Evolutionary conservation across 805 yeast species (phyloP).

Genomic region (Hanseniaspora lindneri): DNA sequence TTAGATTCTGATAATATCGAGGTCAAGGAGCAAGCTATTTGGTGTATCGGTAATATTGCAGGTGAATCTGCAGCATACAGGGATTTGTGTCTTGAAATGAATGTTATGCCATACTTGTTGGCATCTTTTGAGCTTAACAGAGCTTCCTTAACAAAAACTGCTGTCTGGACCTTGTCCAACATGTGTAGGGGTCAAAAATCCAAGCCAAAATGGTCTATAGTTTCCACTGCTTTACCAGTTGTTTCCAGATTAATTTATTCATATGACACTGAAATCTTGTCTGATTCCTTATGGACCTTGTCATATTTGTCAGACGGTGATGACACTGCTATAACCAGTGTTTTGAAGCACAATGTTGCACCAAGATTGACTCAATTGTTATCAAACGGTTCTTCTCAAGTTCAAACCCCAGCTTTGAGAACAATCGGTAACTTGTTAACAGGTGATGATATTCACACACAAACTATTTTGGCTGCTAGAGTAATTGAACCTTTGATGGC

Average conservation of each 20-base stretch:
- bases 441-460: constrained; percentile 92
- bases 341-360: constrained; percentile 91
- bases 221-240: constrained; percentile 79
- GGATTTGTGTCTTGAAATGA: constrained; percentile 73
- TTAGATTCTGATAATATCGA: constrained; percentile 72
- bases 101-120: constrained; percentile 83
- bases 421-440: constrained; percentile 97
- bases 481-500: constrained; percentile 77
- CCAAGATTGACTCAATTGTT: constrained; percentile 84
- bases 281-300: constrained; percentile 98
- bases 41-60: constrained; percentile 98
- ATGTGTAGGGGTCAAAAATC: constrained; percentile 94
- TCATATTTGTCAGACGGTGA: constrained; percentile 91
- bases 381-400: constrained; percentile 68
- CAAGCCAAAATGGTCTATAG: constrained; percentile 87
- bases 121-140: constrained; percentile 66
- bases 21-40: constrained; percentile 95
- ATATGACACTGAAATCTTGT: constrained; percentile 81
- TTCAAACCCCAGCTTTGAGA: constrained; percentile 94
- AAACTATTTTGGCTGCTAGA: constrained; percentile 84
- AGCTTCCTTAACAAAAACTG: constrained; percentile 85
- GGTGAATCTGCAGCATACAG: constrained; percentile 89
- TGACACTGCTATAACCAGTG: constrained; percentile 87
- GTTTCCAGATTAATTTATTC: constrained; percentile 83
- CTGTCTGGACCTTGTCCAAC: constrained; percentile 95